Base-by-base conservation (phyloP, 805 yeast species). In the Cephaloascus fragrans region DNA sequence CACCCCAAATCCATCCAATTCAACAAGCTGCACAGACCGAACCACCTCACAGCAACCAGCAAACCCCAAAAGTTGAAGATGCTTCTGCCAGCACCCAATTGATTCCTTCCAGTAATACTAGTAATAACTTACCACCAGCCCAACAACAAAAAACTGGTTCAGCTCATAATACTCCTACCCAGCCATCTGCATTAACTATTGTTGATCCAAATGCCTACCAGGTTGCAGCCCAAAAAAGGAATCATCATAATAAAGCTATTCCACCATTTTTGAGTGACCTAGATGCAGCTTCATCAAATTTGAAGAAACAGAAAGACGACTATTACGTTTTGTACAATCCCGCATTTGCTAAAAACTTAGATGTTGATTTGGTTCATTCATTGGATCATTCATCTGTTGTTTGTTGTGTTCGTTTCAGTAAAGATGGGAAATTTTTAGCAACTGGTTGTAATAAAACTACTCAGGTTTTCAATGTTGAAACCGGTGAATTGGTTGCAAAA, bases 401-500 rank as follows among this genome's bases (percentile, higher is more conserved):
- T 37, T 93, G 97, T 68, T 90, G 97, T 62, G 97, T 90, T 42
- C 74, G 95, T 44, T 90, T 93, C 67, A 80, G 89, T 42, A 78
- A 78, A 47, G 95, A 87, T 57, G 97, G 97, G 45, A 83, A 84
- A 62, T 85, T 76, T 55, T 70, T 90, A 49, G 98, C 97, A 19
- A 90, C 97, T 14, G 98, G 98, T 37, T 89, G 97, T 68, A 93
- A 90, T 67, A 86, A 88, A 57, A 77, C 94, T 34, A 93, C 97
- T 3, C 96, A 89, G 61, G 96, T 90, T 41, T 90, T 82, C 62
- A 83, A 84, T 48, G 97, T 89, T 37, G 83, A 82, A 52, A 83
- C 95, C 17, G 97, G 98, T 49, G 89, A 84, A 52, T 69, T 87
- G 45, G 79, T 87, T 44, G 94, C 95, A 40, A 77, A 84, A 56